phyloP scores from a whole-genome alignment of 345 rosid species.

The Cochlearia excelsa region DNA sequence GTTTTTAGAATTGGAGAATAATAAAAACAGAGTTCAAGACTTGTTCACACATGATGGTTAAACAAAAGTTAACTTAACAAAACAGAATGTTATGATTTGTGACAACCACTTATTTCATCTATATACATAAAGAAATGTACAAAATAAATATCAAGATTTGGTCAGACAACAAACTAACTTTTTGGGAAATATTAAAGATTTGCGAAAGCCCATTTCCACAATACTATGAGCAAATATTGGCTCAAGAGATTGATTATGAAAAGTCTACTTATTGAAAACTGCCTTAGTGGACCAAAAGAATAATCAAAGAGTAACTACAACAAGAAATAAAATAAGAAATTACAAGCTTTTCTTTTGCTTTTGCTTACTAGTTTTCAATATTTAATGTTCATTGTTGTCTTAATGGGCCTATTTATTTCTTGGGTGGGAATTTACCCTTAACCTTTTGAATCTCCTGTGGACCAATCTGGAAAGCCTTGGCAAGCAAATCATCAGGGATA shows the following conservation, averaged over 20 bases:
- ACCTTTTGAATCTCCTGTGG: too few species aligned
- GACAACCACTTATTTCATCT: constrained; percentile 4
- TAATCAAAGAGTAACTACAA: constrained; percentile 21
- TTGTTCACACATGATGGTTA: constrained; percentile 4
- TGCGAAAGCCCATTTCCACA: background rate
- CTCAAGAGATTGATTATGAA: constrained; percentile 7
- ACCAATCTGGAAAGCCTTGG: too few species aligned
- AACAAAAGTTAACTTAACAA: background rate
- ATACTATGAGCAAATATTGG: background rate
- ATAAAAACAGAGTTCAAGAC: constrained; percentile 1
- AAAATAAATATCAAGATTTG: constrained; percentile 5
- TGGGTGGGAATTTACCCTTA: background rate
- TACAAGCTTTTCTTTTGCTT: constrained; percentile 24
- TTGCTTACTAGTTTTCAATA: constrained; percentile 14
- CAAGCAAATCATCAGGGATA: too few species aligned
- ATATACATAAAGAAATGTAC: constrained; percentile 11
- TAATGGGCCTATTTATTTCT: background rate
- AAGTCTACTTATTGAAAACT: constrained; percentile 14
- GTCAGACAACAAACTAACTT: background rate
- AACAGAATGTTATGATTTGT: constrained; percentile 21
- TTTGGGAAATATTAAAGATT: background rate
- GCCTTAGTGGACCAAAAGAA: constrained; percentile 16
- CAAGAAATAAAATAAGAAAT: background rate
- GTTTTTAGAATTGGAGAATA: constrained; percentile 2
- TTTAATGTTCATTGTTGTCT: constrained; percentile 11